Evolutionary conservation across 176 grass and related monocot genomes (phyloP), one percentile per base, ranked within the genome.

Genomic region (Zea luxurians): DNA sequence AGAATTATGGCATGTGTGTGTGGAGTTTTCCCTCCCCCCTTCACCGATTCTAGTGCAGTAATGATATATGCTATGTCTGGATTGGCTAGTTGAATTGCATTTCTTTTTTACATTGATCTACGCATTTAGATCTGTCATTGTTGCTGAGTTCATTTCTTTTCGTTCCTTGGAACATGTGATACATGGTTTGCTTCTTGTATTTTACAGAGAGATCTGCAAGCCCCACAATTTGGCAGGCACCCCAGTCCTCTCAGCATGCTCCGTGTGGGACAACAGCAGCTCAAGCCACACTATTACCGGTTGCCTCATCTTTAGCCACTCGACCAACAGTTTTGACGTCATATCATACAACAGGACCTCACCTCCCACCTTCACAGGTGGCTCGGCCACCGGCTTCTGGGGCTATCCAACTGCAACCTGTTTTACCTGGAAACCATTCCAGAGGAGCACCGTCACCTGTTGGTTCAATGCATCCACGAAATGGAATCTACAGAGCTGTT

Each of bases 161-260:
- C n/a, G 63, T 81, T 72, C 43, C 36, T 44, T 9, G 34, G 58
- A 77, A 64, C 76, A n/a, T 75, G 74, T 15, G 13, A 61, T 37
- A 89, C 55, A 83, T 58, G 13, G 3, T 65, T 12, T 48, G 3
- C 52, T 78, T 77, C 37, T 68, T 20, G 54, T 43, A 64, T 54
- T 10, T 12, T 63, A 54, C 81, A 89, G 88, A 52, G 73, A 80
- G 74, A 77, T 86, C 49, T 70, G 53, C 0, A 17, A 36, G 55
- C n/a, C 71, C 41, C 66, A 10, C 36, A 61, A 46, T 44, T 46
- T 13, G 15, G n/a, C 92, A 75, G 44, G 63, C 63, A 68, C 44
- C 43, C 71, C 86, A 76, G 20, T 62, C 59, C 79, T 87, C 66
- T 75, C 85, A 37, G 67, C 68, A 82, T 62, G 53, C 73, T 64